Base-by-base conservation (phyloP, 2,329 filamentous ascomycete genomes). In the Incumbomyces lentus region DNA sequence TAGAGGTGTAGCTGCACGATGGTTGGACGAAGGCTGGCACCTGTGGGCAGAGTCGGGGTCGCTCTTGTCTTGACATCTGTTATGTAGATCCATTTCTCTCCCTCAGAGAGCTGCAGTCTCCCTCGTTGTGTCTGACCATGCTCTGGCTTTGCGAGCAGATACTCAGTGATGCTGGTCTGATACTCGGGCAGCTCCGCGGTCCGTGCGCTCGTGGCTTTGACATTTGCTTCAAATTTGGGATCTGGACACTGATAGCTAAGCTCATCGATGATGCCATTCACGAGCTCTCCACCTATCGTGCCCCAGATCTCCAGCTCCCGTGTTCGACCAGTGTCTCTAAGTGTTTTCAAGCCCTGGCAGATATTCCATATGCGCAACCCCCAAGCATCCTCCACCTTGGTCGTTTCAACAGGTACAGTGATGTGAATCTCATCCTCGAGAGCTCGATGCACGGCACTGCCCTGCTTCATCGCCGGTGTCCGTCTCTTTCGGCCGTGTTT, bases 1-100 rank as follows among this genome's bases (percentile, higher is more conserved):
- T 96, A 98, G 0, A 96, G 70, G 64, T 93, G 88, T 0, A 96
- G 71, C 61, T 98, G 92, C 50, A 95, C 82, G 56, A 82, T 79
- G 1, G 88, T 86, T 0, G 86, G 86, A 10, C 84, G 77, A 37
- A 86, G 72, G 0, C 81, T 76, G 1, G 78, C 69, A 17, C 79
- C 77, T 1, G 76, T 72, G 1, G 88, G 86, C 2, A 86, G 60
- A 2, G 72, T 74, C n/a, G 67, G 69, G 3, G 75, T 78, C 1
- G 72, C 74, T 14, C 89, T 77, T 0, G 90, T 96, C 64, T 98
- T 98, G 53, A 95, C 79, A 57, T 98, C 92, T 0, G 81, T 81
- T 40, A 98, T 69, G 62, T 93, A 95, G n/a, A 83, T 64, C 45
- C 68, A 60, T 45, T 59, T 64, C 34, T 53, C 47, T 38, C 46